A percentile compares a stretch with the other conserved stretches of the same genome.
Conservation (phyloP, 306 rosid species). For the Canavalia gladiata region DNA sequence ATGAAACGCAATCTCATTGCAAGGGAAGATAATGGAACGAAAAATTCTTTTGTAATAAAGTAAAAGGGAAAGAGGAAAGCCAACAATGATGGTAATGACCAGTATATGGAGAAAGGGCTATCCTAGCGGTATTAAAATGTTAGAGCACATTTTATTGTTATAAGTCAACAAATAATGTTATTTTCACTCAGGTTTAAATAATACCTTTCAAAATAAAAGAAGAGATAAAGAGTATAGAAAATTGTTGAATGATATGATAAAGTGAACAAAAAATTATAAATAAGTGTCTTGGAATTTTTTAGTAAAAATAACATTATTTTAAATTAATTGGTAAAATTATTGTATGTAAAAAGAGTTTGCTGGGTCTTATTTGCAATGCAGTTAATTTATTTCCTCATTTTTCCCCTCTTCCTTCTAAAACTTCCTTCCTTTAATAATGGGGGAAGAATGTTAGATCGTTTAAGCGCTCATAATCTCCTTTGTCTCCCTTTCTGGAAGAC, state of each 20-base stretch:
- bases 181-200: too few species aligned
- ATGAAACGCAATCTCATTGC: constrained; percentile 26
- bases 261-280: too few species aligned
- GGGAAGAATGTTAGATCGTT: not conserved
- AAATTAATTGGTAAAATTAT: not conserved
- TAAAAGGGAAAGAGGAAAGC: constrained; percentile 14
- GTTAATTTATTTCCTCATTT: not conserved
- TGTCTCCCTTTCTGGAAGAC: constrained; percentile 35
- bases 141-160: not conserved
- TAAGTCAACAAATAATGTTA: not conserved
- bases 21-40: constrained; percentile 13
- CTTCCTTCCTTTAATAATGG: not conserved
- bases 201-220: too few species aligned
- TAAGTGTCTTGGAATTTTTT: too few species aligned
- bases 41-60: constrained; percentile 32
- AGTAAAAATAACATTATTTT: too few species aligned
- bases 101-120: constrained; percentile 29
- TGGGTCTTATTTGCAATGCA: not conserved
- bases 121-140: constrained; percentile 18
- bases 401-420: not conserved
- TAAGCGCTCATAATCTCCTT: constrained; percentile 43
- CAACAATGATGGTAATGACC: constrained; percentile 32
- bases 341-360: not conserved
- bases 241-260: too few species aligned
- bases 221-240: too few species aligned